Base-by-base conservation (phyloP, 176 grass and related monocot genomes). In the Dendrocalamus sinicus region DNA sequence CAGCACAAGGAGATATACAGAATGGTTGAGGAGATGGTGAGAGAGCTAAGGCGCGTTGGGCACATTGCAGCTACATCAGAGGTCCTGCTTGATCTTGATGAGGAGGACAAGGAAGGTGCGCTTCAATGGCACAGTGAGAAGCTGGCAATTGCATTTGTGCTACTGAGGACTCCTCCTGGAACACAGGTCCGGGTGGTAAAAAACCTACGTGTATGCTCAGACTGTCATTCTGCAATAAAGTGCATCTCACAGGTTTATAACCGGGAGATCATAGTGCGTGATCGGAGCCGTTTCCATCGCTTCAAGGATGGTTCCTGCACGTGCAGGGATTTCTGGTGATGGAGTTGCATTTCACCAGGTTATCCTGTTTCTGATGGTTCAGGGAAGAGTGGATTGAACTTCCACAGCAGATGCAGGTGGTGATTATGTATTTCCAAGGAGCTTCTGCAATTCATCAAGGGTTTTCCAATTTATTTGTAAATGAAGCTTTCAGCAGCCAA, bases 271-370 rank as follows among this genome's bases (percentile, higher is more conserved):
- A 20, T 92, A 35, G 86, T 95, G 16, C 89, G 93, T 87, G 93
- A 95, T 43, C 83, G 77, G 43, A 95, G 86, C 12, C 79, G 93
- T 9, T 95, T 92, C 53, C 93, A 95, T 84, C 86, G 83, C 54
- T 95, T 95, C 70, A 90, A 84, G 76, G 72, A 88, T 81, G 93
- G 93, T n/a, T 59, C 70, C 23, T 95, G 93, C 58, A 86, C 87
- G 1, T 92, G 93, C 76, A 92, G 88, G 7, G 90, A 92, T 79
- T 92, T 95, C 83, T 95, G 93, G 93, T 95, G 90, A 95, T 65
- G 30, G 12, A 74, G 43, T 58, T 65, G 41, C 46, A 13, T 88
- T 73, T 61, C 67, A 88, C 30, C 10, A 62, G 40, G 12, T 16
- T 77, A 72, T 86, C 55, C 47, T 61, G 35, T 53, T 76, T 50